These are phyloP conservation scores for Talaromyces pinophilus DNA, from an alignment of 2,329 filamentous ascomycete species.

Conservation along the genomic window DNA sequence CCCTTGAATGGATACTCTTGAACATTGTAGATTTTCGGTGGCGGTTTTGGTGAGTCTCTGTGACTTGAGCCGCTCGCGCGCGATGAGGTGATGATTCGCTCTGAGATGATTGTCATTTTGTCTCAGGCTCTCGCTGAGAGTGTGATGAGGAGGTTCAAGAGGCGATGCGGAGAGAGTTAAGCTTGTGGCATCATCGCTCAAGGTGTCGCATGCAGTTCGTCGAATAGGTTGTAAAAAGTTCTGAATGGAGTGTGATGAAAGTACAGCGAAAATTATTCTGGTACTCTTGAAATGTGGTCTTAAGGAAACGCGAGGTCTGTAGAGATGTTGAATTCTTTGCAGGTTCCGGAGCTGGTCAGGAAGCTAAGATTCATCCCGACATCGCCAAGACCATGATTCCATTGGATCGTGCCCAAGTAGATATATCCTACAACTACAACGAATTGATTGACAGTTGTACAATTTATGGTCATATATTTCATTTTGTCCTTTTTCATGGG, in stretches of 20 bases:
- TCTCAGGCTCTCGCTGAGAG: conserved; percentile 20
- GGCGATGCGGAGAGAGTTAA: neutral
- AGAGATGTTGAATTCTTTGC: conserved; percentile 15
- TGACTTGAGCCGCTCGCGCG: conserved; percentile 41
- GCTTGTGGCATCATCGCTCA: neutral
- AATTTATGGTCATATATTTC: neutral
- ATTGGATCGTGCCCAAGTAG: neutral
- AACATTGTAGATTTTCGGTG: conserved; percentile 56
- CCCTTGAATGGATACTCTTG: conserved; percentile 64
- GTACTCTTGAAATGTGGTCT: neutral
- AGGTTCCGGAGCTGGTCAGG: conserved; percentile 10
- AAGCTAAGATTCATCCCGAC: conserved; percentile 16
- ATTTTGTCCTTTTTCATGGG: neutral
- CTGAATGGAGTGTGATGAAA: neutral
- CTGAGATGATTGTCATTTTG: conserved; percentile 49
- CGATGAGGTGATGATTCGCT: conserved; percentile 39
- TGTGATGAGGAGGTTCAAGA: neutral
- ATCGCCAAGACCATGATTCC: conserved; percentile 22
- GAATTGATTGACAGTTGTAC: neutral
- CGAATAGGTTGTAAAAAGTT: neutral
- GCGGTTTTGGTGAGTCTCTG: conserved; percentile 51
- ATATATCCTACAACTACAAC: neutral
- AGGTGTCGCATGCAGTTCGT: neutral
- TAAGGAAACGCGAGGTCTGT: neutral
- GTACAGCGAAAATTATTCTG: neutral